Percentiles rank a stretch among this genome's conserved stretches.
phyloP scores from a whole-genome alignment of 768 basidiomycete species.

The Mycena rosella region DNA sequence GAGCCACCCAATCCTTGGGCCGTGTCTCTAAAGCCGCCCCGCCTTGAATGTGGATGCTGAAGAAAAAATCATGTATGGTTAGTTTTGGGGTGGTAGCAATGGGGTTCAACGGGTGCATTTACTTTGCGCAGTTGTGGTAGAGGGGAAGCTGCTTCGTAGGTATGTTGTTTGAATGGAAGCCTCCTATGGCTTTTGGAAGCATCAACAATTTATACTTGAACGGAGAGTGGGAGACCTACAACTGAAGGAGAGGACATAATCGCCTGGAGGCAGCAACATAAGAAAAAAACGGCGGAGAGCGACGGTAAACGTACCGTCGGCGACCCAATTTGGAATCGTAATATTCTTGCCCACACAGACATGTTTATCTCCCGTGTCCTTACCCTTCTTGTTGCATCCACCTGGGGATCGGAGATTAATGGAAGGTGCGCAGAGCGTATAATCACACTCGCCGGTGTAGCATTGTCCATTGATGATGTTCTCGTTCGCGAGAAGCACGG shows the following conservation, averaged over 20 bases:
- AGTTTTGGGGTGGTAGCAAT: not conserved
- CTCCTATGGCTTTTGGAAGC: not conserved
- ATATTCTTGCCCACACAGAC: not conserved
- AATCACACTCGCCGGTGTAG: not conserved
- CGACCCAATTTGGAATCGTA: not conserved
- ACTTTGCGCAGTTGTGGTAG: constrained; percentile 5
- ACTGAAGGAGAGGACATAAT: not conserved
- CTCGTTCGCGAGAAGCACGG: not conserved
- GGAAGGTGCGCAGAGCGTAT: not conserved
- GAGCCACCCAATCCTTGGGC: not conserved
- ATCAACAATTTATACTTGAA: not conserved
- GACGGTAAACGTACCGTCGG: not conserved
- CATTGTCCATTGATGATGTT: not conserved
- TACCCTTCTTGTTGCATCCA: not conserved
- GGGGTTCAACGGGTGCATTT: no score
- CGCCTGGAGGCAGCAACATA: not conserved
- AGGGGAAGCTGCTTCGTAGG: not conserved
- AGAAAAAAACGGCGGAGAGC: not conserved
- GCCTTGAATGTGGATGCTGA: not conserved
- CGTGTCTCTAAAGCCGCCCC: not conserved
- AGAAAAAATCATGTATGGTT: not conserved
- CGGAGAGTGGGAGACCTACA: not conserved
- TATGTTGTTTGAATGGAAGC: not conserved
- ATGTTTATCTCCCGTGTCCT: not conserved
- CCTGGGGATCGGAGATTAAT: not conserved